Base-by-base conservation (phyloP, 2,329 filamentous ascomycete genomes). In the Cercospora sesami region DNA sequence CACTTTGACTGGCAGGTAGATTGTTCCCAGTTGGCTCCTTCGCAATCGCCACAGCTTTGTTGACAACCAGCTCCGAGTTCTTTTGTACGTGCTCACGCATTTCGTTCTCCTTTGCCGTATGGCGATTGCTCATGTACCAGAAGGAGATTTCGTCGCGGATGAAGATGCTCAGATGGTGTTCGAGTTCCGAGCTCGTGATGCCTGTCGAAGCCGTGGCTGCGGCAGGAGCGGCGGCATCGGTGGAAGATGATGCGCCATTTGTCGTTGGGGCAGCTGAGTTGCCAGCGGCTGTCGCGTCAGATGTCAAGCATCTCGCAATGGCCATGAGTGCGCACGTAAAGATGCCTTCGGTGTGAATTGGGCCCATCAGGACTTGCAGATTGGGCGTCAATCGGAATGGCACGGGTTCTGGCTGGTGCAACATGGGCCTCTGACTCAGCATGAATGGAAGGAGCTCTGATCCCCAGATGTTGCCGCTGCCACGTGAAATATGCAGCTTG, bases 331-430 rank as follows among this genome's bases (percentile, higher is more conserved):
- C 90, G 75, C 91, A 92, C n/a, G 91, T 91, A 80, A 96, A 99
- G 78, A 99, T 96, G 68, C 95, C 95, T 79, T 99, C 95, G 3
- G 93, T 95, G 12, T 94, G 93, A 73, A 99, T 86, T 4, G 96
- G 95, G 2, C 96, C 96, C 91, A 99, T 96, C 53, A 99, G 85
- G 0, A 91, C 94, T 82, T 99, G 95, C 65, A 99, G 85, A 79
- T 98, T 99, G 61, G 95, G 95, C 28, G 94, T 98, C 45, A 99
- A 87, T 42, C 95, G 92, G 91, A 99, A 99, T 3, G 95, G 95
- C 60, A 99, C 95, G 9, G 93, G 90, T 81, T 99, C 95, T 3
- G 91, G 91, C 81, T 98, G 98, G 80, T 94, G 91, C 85, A 99
- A 97, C 80, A 93, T 90, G 0, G 95, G 92, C 79, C 94, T 93